phyloP scores from a whole-genome alignment of 352 stramenopile genomes.

The Phytopythium vexans region DNA sequence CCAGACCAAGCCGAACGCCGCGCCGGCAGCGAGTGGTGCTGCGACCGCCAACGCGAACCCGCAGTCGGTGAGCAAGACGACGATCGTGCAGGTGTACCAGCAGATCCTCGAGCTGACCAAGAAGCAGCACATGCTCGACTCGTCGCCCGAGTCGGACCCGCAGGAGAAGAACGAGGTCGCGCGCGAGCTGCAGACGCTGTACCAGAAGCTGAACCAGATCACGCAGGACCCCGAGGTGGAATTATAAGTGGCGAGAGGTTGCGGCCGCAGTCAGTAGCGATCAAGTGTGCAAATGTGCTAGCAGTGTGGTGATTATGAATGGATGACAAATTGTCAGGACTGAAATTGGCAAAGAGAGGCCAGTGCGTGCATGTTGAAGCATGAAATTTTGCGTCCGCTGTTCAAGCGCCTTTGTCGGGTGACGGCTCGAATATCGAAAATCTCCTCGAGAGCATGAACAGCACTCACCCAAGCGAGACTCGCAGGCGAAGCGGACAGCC shows the following conservation, averaged over 20 bases:
- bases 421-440: too few species aligned
- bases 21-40: conserved; percentile 2
- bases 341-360: too few species aligned
- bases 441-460: too few species aligned
- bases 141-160: conserved; percentile 26
- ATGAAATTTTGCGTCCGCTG: too few species aligned
- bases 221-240: conserved; percentile 18
- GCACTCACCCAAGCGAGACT: too few species aligned
- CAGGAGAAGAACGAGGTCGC: conserved; percentile 39
- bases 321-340: too few species aligned
- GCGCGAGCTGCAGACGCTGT: conserved; percentile 40
- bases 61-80: conserved; percentile 24
- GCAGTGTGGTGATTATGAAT: too few species aligned
- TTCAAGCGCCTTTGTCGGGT: too few species aligned
- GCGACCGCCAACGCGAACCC: conserved; percentile 12
- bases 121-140: conserved; percentile 47
- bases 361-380: too few species aligned
- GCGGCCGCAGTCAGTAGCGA: too few species aligned
- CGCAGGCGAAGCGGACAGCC: too few species aligned
- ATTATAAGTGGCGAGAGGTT: conserved; percentile 5
- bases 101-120: conserved; percentile 62
- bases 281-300: too few species aligned
- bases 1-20: conserved; percentile 4
- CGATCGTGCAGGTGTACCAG: conserved; percentile 60
- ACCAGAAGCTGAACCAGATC: conserved; percentile 43